Evolutionary conservation across 1,284 basidiomycete genomes (phyloP), one percentile per base, ranked within the genome.

Genomic region (Cystobasidium slooffiae): DNA sequence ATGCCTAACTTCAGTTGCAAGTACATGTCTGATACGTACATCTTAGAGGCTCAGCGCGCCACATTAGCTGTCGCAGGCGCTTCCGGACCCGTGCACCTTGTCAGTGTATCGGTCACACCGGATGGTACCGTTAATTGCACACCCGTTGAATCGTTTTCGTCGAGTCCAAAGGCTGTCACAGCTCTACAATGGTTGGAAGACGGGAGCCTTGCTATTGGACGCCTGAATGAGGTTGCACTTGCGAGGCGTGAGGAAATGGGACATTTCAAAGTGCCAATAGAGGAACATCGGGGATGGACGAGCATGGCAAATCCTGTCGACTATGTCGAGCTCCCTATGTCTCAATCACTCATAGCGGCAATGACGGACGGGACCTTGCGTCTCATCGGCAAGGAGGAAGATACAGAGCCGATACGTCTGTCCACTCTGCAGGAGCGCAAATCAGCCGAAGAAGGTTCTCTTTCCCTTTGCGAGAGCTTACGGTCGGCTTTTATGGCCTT

Each of bases 311-410:
- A 1, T 24, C 63, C 53, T 6, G 37, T 66, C 22, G 63, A 73
- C n/a, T 6, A 66, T 39, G 39, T 53, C 39, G 9, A 14, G 24
- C 39, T 66, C 20, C 62, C 18, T 3, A 14, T 6, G 9, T 44
- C 49, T 6, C 41, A 66, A 31, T 14, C 14, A 10, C 4, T 65
- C 9, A 22, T 66, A 4, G 41, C 66, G 14, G 58, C 70, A 1
- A 46, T 73, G 41, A 49, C 39, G 6, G 70, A 73, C 41, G 70
- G 70, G 3, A 73, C 70, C 4, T 43, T 73, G 3, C 70, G 70
- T 22, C 43, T 24, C 16, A 56, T 73, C 52, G 20, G 12, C 16
- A 31, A 56, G 39, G 18, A n/a, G 5, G 46, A 16, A 14, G 53
- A 18, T 12, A 47, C 53, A 6, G 47, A 8, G n/a, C 31, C 52